These are phyloP conservation scores for Pulveroboletus sp. DNA, from an alignment of 768 basidiomycete species.

Conservation along the genomic window DNA sequence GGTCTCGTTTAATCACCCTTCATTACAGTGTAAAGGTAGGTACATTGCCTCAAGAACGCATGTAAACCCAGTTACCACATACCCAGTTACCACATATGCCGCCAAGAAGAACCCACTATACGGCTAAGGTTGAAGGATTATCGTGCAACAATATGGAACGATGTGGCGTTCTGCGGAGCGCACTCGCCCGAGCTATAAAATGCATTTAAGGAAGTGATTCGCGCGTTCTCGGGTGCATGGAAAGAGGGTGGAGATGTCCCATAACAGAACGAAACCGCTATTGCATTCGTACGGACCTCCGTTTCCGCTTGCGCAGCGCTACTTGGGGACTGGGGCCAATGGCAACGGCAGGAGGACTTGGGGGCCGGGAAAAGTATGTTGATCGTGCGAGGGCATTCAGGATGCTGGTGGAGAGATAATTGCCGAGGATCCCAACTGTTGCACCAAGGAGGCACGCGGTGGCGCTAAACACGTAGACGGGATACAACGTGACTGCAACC, in stretches of 20 bases:
- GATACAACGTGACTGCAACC: conserved; percentile 45
- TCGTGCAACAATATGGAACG: background rate
- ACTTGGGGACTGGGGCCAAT: conserved; percentile 13
- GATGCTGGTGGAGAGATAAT: conserved; percentile 14
- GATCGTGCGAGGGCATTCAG: conserved; percentile 12
- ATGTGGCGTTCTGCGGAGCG: background rate
- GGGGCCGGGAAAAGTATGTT: conserved; percentile 8
- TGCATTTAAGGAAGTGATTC: background rate
- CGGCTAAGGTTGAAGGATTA: background rate
- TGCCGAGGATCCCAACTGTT: conserved; percentile 41
- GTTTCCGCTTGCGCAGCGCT: conserved; percentile 20
- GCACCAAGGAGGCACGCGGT: conserved; percentile 52
- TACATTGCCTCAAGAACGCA: background rate
- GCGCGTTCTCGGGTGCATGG: background rate
- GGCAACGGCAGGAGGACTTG: background rate
- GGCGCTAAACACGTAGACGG: conserved; percentile 53
- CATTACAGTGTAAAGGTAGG: background rate
- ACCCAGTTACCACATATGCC: too few species aligned
- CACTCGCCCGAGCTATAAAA: background rate
- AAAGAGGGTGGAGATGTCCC: too few species aligned
- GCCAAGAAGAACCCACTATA: background rate
- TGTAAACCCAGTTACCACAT: too few species aligned
- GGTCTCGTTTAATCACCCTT: too few species aligned
- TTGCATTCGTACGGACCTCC: conserved; percentile 22
- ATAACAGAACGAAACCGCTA: conserved; percentile 6